Percentiles rank a stretch among this genome's conserved stretches.
Evolutionary conservation across 106 monocot species (phyloP).

Genomic region (Dendrobium nobile): DNA sequence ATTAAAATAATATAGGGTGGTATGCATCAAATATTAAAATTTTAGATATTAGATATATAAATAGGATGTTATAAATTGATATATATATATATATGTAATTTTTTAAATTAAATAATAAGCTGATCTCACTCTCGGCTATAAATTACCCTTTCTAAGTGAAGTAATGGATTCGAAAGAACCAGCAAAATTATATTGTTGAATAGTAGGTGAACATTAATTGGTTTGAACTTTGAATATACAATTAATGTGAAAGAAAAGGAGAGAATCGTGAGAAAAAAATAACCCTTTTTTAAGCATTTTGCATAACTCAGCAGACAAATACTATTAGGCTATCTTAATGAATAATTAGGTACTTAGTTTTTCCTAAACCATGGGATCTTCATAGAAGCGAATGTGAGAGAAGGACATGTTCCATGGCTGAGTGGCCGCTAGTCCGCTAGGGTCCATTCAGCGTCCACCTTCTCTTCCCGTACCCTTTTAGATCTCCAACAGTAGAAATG

Average conservation of each 20-base stretch:
- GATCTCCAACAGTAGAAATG: conserved; percentile 2
- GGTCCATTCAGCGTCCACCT: conserved; percentile 4
- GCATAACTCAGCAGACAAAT: background rate
- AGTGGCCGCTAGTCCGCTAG: background rate
- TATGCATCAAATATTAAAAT: too few species aligned
- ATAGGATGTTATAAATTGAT: too few species aligned
- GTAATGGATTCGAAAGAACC: too few species aligned
- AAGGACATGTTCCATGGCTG: background rate
- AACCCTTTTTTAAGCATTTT: background rate
- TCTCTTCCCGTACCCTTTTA: background rate
- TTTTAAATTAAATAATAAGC: too few species aligned
- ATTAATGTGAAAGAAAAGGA: background rate
- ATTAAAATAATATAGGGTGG: too few species aligned
- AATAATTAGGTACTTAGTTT: background rate
- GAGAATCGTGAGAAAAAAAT: background rate
- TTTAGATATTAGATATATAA: too few species aligned
- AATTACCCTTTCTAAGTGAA: too few species aligned
- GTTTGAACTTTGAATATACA: background rate
- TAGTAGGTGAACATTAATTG: conserved; percentile 1
- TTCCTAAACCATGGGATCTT: background rate
- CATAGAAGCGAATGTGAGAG: background rate
- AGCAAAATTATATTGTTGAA: background rate
- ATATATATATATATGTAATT: too few species aligned
- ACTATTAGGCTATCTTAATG: background rate
- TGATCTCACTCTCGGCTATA: too few species aligned